phyloP scores from a whole-genome alignment of 148 eudicot genomes.

The Limonium bicolor region DNA sequence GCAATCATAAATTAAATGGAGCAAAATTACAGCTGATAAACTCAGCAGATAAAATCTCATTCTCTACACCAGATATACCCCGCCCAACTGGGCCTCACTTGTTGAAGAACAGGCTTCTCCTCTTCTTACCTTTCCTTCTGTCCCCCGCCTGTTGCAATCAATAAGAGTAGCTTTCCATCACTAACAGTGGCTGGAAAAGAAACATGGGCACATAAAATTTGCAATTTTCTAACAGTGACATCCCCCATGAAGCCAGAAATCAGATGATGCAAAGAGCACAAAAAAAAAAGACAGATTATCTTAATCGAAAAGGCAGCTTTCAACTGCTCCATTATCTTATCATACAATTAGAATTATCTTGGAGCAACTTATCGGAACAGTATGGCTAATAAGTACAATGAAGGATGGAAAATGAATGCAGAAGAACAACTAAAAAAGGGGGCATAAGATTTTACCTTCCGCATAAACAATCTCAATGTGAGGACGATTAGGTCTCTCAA shows the following conservation, averaged over 20 bases:
- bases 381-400: background rate
- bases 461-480: slow-evolving; percentile 5
- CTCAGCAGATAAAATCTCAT: background rate
- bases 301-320: background rate
- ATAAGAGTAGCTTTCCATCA: too few relatives aligned
- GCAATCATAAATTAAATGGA: background rate
- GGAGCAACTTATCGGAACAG: background rate
- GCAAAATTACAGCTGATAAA: too few relatives aligned
- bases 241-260: background rate
- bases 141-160: slow-evolving; percentile 12
- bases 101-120: slow-evolving; percentile 7
- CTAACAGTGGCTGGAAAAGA: too few relatives aligned
- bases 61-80: background rate
- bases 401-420: background rate
- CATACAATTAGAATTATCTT: background rate
- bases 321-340: background rate
- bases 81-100: background rate
- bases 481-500: slow-evolving; percentile 6
- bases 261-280: background rate
- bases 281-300: background rate
- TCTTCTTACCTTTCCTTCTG: slow-evolving; percentile 5
- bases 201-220: background rate
- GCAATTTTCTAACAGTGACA: background rate
- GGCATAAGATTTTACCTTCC: slow-evolving; percentile 4
- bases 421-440: background rate